These are phyloP conservation scores for Choanephora cucurbitarum DNA, from an alignment of 371 early-diverging fungal genomes.

Conservation along the genomic window DNA sequence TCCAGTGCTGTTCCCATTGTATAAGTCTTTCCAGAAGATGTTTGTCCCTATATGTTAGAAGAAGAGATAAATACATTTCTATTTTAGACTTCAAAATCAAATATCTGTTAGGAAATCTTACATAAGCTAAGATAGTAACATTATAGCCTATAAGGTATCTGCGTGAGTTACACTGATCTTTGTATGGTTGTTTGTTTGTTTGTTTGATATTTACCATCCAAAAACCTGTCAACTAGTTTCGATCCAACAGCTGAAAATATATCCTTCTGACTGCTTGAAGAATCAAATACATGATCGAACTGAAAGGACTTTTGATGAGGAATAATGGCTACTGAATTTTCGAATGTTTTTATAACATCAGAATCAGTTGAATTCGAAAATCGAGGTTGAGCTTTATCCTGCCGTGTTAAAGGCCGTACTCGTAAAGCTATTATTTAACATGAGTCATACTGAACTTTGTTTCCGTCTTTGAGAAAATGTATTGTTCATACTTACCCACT, in stretches of 20 bases:
- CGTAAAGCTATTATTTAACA: conserved; percentile 44
- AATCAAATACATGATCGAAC: conserved; percentile 80
- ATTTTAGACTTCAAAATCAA: conserved; percentile 1
- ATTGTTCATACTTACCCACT: conserved; percentile 17
- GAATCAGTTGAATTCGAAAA: conserved; percentile 46
- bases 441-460: not conserved
- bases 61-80: not conserved
- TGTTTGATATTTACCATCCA: conserved; percentile 69
- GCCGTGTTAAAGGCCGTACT: conserved; percentile 55
- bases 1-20: conserved; percentile 94
- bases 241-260: conserved; percentile 72
- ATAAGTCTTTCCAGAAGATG: conserved; percentile 97
- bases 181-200: conserved; percentile 1
- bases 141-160: conserved; percentile 74
- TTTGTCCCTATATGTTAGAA: conserved; percentile 65
- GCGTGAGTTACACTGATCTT: conserved; percentile 4
- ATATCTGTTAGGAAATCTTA: conserved; percentile 29
- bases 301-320: conserved; percentile 66
- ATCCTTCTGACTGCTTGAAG: conserved; percentile 66
- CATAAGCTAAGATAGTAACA: conserved; percentile 97
- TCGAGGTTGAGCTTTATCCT: conserved; percentile 49
- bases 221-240: conserved; percentile 80
- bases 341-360: conserved; percentile 43
- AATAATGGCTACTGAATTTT: conserved; percentile 43
- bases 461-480: not conserved